phyloP scores from a whole-genome alignment of 2,329 filamentous ascomycete species.

The Coniella lustricola region DNA sequence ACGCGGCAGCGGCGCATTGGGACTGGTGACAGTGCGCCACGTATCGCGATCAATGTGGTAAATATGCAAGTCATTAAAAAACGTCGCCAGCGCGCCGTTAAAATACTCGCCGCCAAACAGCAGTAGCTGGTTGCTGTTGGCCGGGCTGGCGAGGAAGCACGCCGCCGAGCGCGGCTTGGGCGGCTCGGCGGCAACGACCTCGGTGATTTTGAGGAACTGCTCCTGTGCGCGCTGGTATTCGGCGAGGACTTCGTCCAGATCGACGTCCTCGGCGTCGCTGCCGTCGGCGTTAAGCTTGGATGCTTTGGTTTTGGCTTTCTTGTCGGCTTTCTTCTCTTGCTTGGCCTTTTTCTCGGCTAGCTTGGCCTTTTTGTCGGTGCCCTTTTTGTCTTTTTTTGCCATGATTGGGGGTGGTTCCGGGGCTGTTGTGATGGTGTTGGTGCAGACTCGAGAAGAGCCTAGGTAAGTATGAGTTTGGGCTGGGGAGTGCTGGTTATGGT shows the following conservation, averaged over 20 bases:
- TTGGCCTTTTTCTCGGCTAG: constrained; percentile 63
- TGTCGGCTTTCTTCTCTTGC: constrained; percentile 83
- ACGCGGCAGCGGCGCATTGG: constrained; percentile 83
- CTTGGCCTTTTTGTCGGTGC: constrained; percentile 38
- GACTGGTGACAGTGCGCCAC: constrained; percentile 85
- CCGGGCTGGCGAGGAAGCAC: constrained; percentile 76
- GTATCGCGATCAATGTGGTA: constrained; percentile 78
- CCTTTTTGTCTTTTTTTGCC: constrained; percentile 39
- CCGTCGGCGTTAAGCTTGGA: constrained; percentile 69
- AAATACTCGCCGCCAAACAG: constrained; percentile 94
- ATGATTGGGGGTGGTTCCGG: too few species aligned
- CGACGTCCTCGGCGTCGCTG: constrained; percentile 85
- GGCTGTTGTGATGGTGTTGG: too few species aligned
- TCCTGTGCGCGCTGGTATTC: constrained; percentile 92
- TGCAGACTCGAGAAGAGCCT: too few species aligned
- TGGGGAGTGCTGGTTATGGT: too few species aligned
- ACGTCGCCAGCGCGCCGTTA: constrained; percentile 77
- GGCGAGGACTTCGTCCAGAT: constrained; percentile 86
- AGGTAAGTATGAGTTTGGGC: too few species aligned
- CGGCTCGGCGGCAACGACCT: constrained; percentile 61
- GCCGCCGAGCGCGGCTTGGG: constrained; percentile 74
- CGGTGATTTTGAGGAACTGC: constrained; percentile 88
- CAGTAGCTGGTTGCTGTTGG: constrained; percentile 80
- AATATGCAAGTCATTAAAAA: constrained; percentile 60
- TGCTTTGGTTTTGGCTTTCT: constrained; percentile 66